phyloP scores from a whole-genome alignment of 768 basidiomycete genomes.

The Pleurotus salmoneostramineus region DNA sequence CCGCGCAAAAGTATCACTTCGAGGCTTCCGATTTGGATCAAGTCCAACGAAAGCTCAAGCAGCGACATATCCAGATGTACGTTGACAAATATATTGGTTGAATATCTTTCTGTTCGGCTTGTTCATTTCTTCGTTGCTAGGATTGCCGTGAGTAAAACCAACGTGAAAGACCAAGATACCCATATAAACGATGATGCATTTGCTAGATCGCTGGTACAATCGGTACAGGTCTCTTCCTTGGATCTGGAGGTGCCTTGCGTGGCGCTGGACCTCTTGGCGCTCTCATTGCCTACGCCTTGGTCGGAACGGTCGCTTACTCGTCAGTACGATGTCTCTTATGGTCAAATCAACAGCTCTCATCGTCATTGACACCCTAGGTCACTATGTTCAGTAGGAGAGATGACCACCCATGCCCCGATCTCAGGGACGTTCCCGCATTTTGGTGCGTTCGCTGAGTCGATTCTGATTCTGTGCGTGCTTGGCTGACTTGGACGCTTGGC shows the following conservation, averaged over 20 bases:
- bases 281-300: constrained; percentile 57
- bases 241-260: constrained; percentile 57
- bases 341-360: not conserved
- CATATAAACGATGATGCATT: not conserved
- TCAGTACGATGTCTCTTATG: constrained; percentile 24
- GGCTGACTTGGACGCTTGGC: not conserved
- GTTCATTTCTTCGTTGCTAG: constrained; percentile 19
- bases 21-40: constrained; percentile 63
- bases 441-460: constrained; percentile 28
- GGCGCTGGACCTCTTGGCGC: constrained; percentile 67
- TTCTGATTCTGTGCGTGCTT: not conserved
- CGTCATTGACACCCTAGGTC: constrained; percentile 28
- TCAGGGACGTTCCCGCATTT: constrained; percentile 78
- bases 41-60: constrained; percentile 70
- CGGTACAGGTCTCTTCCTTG: constrained; percentile 72
- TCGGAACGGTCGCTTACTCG: constrained; percentile 66
- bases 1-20: constrained; percentile 35
- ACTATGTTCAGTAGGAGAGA: constrained; percentile 67
- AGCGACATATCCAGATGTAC: constrained; percentile 78
- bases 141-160: constrained; percentile 51
- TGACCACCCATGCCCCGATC: constrained; percentile 78
- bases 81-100: constrained; percentile 14
- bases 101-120: too few species aligned
- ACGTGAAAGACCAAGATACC: not conserved
- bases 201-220: constrained; percentile 68